phyloP scores from a whole-genome alignment of 495 filamentous ascomycete genomes.

The Penicillium argentinense region DNA sequence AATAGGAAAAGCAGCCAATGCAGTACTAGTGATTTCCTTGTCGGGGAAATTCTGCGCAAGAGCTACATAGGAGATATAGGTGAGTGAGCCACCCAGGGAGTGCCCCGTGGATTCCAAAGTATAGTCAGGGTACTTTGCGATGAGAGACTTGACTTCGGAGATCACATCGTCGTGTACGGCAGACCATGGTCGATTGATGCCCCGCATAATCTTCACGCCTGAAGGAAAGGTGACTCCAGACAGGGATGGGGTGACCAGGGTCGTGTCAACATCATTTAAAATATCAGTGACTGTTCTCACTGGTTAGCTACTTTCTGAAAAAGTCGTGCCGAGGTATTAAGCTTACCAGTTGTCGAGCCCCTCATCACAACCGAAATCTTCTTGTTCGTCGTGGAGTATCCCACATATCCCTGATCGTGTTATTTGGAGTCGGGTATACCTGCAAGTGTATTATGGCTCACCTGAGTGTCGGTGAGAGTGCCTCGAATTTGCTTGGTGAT shows the following conservation, averaged over 20 bases:
- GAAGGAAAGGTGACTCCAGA: slow-evolving; percentile 34
- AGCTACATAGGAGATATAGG: slow-evolving; percentile 36
- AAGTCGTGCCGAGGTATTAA: too few species aligned
- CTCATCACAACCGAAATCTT: slow-evolving; percentile 34
- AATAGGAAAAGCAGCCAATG: slow-evolving; percentile 36
- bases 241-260: slow-evolving; percentile 27
- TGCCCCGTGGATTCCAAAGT: slow-evolving; percentile 34
- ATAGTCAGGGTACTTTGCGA: slow-evolving; percentile 29
- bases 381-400: slow-evolving; percentile 28
- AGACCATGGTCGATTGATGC: slow-evolving; percentile 29
- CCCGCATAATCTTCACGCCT: slow-evolving; percentile 30
- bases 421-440: neutral
- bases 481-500: slow-evolving; percentile 33
- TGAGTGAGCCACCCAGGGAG: slow-evolving; percentile 35
- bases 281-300: slow-evolving; percentile 19
- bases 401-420: slow-evolving; percentile 25
- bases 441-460: too few species aligned
- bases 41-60: slow-evolving; percentile 33
- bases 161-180: slow-evolving; percentile 32
- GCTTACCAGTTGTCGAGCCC: slow-evolving; percentile 31
- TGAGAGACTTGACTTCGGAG: slow-evolving; percentile 26
- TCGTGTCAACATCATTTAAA: slow-evolving; percentile 36
- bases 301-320: neutral
- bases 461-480: slow-evolving; percentile 27
- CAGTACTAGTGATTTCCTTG: slow-evolving; percentile 30